Conservation (phyloP, 1,284 basidiomycete species). For the Sanghuangporus sanghuang region DNA sequence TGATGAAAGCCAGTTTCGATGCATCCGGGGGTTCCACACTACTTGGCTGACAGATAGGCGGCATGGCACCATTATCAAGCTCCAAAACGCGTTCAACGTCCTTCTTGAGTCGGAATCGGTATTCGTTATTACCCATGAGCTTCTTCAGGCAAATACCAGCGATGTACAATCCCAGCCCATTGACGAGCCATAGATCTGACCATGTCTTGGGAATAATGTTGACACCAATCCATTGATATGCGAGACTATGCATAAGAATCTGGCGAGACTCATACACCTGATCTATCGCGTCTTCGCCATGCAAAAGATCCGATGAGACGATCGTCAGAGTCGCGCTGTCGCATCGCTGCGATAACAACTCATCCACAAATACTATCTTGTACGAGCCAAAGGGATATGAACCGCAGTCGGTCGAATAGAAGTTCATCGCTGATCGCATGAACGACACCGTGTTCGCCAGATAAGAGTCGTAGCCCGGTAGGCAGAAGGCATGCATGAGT, state of each 20-base stretch:
- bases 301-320: conserved; percentile 78
- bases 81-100: conserved; percentile 94
- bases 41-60: conserved; percentile 91
- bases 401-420: conserved; percentile 88
- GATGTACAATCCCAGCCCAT: conserved; percentile 90
- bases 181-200: conserved; percentile 95
- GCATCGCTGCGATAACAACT: conserved; percentile 73
- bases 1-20: conserved; percentile 79
- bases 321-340: conserved; percentile 85
- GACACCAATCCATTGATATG: conserved; percentile 96
- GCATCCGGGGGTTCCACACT: conserved; percentile 80
- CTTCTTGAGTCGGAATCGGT: conserved; percentile 91
- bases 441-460: conserved; percentile 68
- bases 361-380: conserved; percentile 95
- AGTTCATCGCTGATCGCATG: conserved; percentile 87
- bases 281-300: conserved; percentile 89
- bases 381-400: conserved; percentile 96
- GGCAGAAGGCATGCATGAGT: conserved; percentile 89
- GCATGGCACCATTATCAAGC: conserved; percentile 86
- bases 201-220: conserved; percentile 95
- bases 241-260: conserved; percentile 80
- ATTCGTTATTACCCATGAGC: conserved; percentile 95
- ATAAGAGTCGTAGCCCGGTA: conserved; percentile 80
- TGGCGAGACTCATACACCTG: conserved; percentile 91
- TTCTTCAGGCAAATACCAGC: conserved; percentile 85